phyloP scores from a whole-genome alignment of 257 asterid genomes.

The Nicotiana noctiflora region DNA sequence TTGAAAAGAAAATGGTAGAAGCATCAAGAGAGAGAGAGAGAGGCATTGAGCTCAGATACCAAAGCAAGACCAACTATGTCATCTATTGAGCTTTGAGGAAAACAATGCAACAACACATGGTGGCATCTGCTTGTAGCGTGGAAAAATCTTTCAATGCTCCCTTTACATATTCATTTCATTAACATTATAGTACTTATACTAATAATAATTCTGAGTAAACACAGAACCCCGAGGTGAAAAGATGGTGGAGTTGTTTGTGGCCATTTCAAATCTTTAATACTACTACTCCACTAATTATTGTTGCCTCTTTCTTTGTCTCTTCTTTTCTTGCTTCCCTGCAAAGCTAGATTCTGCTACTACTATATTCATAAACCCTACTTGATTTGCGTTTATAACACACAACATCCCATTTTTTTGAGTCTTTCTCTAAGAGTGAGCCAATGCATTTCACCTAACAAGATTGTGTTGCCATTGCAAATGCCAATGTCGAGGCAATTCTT shows the following conservation, averaged over 20 bases:
- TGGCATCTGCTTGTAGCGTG: conserved; percentile 21
- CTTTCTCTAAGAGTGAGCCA: conserved; percentile 23
- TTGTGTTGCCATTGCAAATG: conserved; percentile 45
- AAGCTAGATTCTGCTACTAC: conserved; percentile 19
- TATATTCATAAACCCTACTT: neutral
- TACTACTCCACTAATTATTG: conserved; percentile 4
- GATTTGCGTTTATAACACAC: neutral
- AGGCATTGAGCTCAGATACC: conserved; percentile 36
- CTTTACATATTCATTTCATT: conserved; percentile 6
- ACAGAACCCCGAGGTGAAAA: conserved; percentile 68
- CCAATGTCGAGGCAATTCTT: conserved; percentile 73
- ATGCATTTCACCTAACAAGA: conserved; percentile 41
- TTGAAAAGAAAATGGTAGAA: neutral
- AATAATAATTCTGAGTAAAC: conserved; percentile 28
- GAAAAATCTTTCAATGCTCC: conserved; percentile 10
- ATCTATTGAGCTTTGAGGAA: conserved; percentile 50
- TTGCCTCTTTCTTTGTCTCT: conserved; percentile 13
- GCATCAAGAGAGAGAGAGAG: neutral
- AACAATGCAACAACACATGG: conserved; percentile 76
- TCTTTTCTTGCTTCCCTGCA: conserved; percentile 26
- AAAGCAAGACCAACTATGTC: conserved; percentile 38
- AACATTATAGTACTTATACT: neutral
- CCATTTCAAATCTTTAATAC: conserved; percentile 14
- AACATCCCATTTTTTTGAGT: conserved; percentile 3
- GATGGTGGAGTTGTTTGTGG: conserved; percentile 27